A percentile compares a stretch with the other conserved stretches of the same genome.
Evolutionary conservation across 106 monocot genomes (phyloP).

Genomic region (Chionographis japonica): DNA sequence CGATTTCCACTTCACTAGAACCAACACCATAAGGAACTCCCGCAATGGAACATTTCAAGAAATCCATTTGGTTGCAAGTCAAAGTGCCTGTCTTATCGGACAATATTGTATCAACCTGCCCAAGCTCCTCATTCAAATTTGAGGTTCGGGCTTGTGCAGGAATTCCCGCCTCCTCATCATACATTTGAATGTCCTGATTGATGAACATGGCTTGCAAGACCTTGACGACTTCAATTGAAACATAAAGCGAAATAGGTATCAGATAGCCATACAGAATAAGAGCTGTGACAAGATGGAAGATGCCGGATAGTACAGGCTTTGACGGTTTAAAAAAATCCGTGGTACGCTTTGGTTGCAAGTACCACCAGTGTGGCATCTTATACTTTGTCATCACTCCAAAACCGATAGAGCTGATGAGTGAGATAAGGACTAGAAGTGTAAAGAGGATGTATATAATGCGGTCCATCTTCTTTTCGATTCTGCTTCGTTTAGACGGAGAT

Average conservation of each 20-base stretch:
- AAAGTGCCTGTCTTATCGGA: constrained; percentile 95
- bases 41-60: constrained; percentile 92
- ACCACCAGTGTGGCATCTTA: constrained; percentile 92
- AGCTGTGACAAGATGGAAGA: constrained; percentile 86
- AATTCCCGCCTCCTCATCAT: constrained; percentile 75
- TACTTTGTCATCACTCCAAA: constrained; percentile 73
- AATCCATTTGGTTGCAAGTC: constrained; percentile 99
- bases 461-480: constrained; percentile 90
- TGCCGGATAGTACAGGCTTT: constrained; percentile 50
- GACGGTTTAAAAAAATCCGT: constrained; percentile 50
- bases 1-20: constrained; percentile 90
- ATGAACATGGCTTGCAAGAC: constrained; percentile 93
- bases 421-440: constrained; percentile 75
- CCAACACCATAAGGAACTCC: constrained; percentile 80
- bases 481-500: constrained; percentile 89
- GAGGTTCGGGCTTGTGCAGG: constrained; percentile 88
- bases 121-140: constrained; percentile 93
- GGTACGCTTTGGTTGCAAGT: constrained; percentile 45
- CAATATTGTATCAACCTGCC: constrained; percentile 90
- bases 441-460: constrained; percentile 86
- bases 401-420: constrained; percentile 83
- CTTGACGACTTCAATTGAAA: constrained; percentile 93
- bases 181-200: constrained; percentile 88
- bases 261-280: constrained; percentile 93
- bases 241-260: constrained; percentile 94